Evolutionary conservation across 305 asterid species (phyloP), one percentile per base, ranked within the genome.

Genomic region (Fraxinus sp.): DNA sequence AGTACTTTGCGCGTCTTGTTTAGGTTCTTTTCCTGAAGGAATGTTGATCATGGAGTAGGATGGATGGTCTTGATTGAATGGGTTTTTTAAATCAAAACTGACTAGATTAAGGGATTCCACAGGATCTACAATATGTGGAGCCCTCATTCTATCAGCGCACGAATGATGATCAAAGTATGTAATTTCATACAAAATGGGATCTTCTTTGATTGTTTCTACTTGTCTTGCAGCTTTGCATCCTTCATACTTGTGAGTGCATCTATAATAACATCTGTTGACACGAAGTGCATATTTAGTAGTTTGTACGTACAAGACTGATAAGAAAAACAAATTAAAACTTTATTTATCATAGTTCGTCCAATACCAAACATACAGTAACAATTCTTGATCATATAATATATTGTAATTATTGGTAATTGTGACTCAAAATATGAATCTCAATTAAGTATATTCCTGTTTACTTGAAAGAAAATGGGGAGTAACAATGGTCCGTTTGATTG

Each of bases 151-250:
- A 16, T 83, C 81, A 1, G 77, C 80, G 89, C 98, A 95, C 10
- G 92, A 88, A 32, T 95, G 98, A n/a, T 77, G 85, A 32, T 89
- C 87, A 82, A 91, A 86, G 90, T 95, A 93, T 24, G 96, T 95
- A 85, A 84, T 91, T 24, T 87, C 89, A 74, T 88, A 92, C 57
- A 36, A 6, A 14, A 41, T 30, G 1, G 90, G 83, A 18, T 85
- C 81, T 28, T 90, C 88, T 55, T 87, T 74, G 6, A 85, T 41
- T 74, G 62, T 90, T 39, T 95, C 93, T 36, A 93, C 97, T 77
- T 95, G 98, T 71, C 87, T 95, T 16, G 76, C 70, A 11, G 98
- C 98, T 80, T 85, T 86, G 89, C 98, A 95, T 4, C 90, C 91
- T 68, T 89, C 90, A 4, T 32, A 4, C 88, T 88, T 95, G 89